phyloP scores from a whole-genome alignment of 129 eudicot genomes.

The Deinandra increscens region DNA sequence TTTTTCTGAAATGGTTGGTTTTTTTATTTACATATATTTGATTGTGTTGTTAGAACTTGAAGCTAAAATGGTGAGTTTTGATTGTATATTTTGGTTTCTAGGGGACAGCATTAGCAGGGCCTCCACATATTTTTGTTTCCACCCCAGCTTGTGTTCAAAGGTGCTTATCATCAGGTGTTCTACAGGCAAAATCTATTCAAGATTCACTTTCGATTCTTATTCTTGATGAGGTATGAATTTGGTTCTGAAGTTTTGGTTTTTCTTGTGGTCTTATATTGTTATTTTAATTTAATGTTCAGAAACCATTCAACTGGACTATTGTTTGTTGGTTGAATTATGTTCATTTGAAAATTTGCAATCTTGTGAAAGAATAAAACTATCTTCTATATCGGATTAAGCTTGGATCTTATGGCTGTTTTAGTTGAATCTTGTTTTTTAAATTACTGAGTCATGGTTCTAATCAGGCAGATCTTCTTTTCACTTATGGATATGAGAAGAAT shows the following conservation, averaged over 20 bases:
- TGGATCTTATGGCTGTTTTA: background rate
- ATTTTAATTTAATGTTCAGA: background rate
- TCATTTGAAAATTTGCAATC: background rate
- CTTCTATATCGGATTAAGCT: background rate
- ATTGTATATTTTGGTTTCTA: conserved; percentile 20
- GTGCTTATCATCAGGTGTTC: conserved; percentile 66
- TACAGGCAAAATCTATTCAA: conserved; percentile 62
- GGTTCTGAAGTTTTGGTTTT: background rate
- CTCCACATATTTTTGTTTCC: conserved; percentile 75
- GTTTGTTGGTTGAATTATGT: background rate
- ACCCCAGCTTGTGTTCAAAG: conserved; percentile 83
- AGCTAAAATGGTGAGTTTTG: background rate
- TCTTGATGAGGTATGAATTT: conserved; percentile 82
- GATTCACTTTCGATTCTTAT: conserved; percentile 88
- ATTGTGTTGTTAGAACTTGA: background rate
- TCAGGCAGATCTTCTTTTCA: conserved; percentile 97
- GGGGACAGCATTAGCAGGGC: conserved; percentile 73
- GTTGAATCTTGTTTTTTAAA: conserved; percentile 7
- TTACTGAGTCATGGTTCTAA: conserved; percentile 19
- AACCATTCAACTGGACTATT: background rate
- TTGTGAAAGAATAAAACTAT: background rate
- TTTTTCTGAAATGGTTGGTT: conserved; percentile 34
- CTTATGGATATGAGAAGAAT: conserved; percentile 90
- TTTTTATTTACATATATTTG: background rate
- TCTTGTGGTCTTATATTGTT: background rate